Conservation (phyloP, 2,329 filamentous ascomycete genomes). For the Verticillium isaacii region DNA sequence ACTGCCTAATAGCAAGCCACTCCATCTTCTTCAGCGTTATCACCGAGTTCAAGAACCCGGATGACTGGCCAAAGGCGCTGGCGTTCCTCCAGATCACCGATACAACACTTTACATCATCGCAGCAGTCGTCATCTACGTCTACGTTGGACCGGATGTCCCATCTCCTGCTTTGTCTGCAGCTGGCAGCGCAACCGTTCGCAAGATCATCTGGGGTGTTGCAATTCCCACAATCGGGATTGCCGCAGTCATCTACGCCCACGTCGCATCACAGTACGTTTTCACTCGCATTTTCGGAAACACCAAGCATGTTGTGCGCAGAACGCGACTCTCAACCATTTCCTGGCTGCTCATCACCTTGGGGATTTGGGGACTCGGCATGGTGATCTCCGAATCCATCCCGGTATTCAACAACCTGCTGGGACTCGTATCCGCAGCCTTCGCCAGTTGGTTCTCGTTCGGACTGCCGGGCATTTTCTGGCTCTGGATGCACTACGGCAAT, state of each 20-base stretch:
- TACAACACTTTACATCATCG: slow-evolving; percentile 57
- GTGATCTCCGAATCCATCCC: slow-evolving; percentile 67
- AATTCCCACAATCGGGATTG: slow-evolving; percentile 64
- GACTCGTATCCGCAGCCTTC: slow-evolving; percentile 58
- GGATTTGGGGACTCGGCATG: slow-evolving; percentile 57
- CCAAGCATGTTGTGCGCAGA: slow-evolving; percentile 46
- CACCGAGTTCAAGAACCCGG: slow-evolving; percentile 57
- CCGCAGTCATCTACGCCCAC: slow-evolving; percentile 65
- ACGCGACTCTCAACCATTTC: slow-evolving; percentile 44
- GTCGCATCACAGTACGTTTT: slow-evolving; percentile 65
- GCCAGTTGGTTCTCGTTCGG: slow-evolving; percentile 62
- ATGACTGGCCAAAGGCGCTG: slow-evolving; percentile 50
- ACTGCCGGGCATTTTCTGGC: slow-evolving; percentile 41
- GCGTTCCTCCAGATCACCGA: slow-evolving; percentile 49
- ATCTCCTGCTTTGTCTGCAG: slow-evolving; percentile 62
- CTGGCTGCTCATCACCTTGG: slow-evolving; percentile 54
- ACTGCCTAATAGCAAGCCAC: slow-evolving; percentile 37
- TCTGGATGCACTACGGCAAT: slow-evolving; percentile 39
- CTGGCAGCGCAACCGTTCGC: slow-evolving; percentile 43
- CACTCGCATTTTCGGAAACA: slow-evolving; percentile 57
- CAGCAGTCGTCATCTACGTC: slow-evolving; percentile 62
- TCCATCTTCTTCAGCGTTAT: slow-evolving; percentile 65
- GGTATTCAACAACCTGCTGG: slow-evolving; percentile 61
- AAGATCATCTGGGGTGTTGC: slow-evolving; percentile 67
- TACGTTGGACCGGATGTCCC: slow-evolving; percentile 57